phyloP scores from a whole-genome alignment of 495 filamentous ascomycete species.

The Aspergillus mulundensis region DNA sequence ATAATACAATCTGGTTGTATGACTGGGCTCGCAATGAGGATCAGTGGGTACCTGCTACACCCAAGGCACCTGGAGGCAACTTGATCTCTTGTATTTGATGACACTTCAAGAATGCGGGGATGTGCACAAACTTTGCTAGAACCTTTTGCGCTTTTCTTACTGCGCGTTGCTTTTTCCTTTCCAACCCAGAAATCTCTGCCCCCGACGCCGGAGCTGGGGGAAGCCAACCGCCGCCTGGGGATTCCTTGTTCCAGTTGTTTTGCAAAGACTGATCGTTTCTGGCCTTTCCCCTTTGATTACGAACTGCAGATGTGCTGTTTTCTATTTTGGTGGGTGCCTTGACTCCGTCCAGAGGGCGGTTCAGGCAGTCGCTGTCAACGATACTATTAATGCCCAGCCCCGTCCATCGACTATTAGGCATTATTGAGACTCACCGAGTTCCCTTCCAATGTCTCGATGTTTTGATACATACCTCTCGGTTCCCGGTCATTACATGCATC shows the following conservation, averaged over 20 bases:
- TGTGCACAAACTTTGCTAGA: conserved; percentile 17
- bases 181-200: not conserved
- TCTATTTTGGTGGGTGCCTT: not conserved
- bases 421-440: not conserved
- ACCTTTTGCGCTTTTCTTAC: not conserved
- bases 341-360: too few species aligned
- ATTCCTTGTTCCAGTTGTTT: not conserved
- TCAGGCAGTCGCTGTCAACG: not conserved
- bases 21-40: not conserved
- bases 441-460: not conserved
- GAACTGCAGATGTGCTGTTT: conserved; percentile 6
- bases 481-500: conserved; percentile 20
- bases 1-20: conserved; percentile 11
- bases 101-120: conserved; percentile 7
- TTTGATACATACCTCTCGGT: conserved; percentile 5
- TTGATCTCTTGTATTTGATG: not conserved
- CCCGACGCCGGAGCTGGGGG: conserved; percentile 13
- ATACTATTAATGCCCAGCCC: not conserved
- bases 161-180: conserved; percentile 7
- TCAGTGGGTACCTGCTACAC: conserved; percentile 12
- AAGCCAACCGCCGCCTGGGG: not conserved
- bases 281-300: conserved; percentile 7
- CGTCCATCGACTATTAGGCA: not conserved
- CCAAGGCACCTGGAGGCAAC: conserved; percentile 2
- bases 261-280: not conserved